phyloP scores from a whole-genome alignment of 108 stramenopile genomes.

The Ochromonas danica region DNA sequence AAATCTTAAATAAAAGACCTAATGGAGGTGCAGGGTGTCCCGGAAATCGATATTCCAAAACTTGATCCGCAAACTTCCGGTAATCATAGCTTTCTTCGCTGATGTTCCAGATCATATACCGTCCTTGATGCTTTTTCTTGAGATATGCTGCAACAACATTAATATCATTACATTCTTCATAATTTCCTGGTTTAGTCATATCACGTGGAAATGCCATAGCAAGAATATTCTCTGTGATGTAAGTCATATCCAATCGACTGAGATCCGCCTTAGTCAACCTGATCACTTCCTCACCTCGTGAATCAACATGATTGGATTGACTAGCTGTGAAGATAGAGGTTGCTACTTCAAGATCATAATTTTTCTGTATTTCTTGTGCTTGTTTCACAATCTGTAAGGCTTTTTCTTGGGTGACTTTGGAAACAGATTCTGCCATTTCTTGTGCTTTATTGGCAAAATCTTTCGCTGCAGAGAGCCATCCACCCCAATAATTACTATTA shows the following conservation, averaged over 20 bases:
- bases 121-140: constrained; percentile 65
- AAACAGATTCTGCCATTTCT: not conserved
- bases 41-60: constrained; percentile 84
- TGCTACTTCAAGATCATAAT: constrained; percentile 26
- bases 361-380: constrained; percentile 20
- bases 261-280: constrained; percentile 42
- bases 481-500: constrained; percentile 7
- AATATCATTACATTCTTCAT: constrained; percentile 46
- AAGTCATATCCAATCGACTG: constrained; percentile 47
- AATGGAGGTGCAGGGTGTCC: constrained; percentile 90
- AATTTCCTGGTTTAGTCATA: constrained; percentile 21
- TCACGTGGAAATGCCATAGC: constrained; percentile 49
- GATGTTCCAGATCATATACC: constrained; percentile 92
- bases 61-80: constrained; percentile 70
- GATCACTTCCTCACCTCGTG: not conserved
- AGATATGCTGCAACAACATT: constrained; percentile 53
- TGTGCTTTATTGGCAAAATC: constrained; percentile 27
- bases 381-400: constrained; percentile 11
- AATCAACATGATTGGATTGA: not conserved
- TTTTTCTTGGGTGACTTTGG: constrained; percentile 8
- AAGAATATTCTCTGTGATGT: constrained; percentile 46
- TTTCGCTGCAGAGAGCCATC: constrained; percentile 8
- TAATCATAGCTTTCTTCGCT: constrained; percentile 86
- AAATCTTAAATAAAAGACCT: constrained; percentile 80
- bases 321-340: not conserved